Evolutionary conservation across 129 eudicot genomes (phyloP), one percentile per base, ranked within the genome.

Genomic region (Flaveria bidentis): DNA sequence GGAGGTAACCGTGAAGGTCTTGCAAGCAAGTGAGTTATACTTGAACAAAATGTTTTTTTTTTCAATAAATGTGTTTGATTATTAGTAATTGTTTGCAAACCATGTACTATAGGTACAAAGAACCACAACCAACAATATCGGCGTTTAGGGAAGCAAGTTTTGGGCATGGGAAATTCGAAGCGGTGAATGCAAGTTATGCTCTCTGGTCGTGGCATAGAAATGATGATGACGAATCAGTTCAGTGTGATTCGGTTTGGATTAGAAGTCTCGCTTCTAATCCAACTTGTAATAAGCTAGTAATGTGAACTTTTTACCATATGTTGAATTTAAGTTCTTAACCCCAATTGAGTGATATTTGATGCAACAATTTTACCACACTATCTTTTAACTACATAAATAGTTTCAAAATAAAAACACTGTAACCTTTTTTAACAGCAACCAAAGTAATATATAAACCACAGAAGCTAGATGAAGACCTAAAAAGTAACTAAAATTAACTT

Each of bases 1-100:
- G 97, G 97, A 10, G 97, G 95, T 30, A 91, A 91, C 69, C 76
- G 80, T 0, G 92, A 88, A 79, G 95, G 95, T 7, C 88, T 88
- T 7, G 90, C 88, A 0, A 79, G 60, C 71, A 69, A 75, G 95
- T 86, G 78, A 79, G 84, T 82, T 69, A 36, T 25, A 67, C 50
- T 49, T 22, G 26, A 17, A 60, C 49, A 42, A 9, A 16, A 33
- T 26, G 10, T 4, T 8, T 0, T 45, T 17, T 20, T 28, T 25
- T 63, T 2, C 28, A 16, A 33, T 12, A 39, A 7, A 0, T 0
- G 26, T 51, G 28, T 72, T 53, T 26, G 2, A 25, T 51, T 9
- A 22, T 50, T 44, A 5, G 72, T 18, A 2, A 30, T 0, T 51
- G 5, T 11, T 0, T 15, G 10, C 30, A 28, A 36, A 36, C 42